Evolutionary conservation across 2,329 filamentous ascomycete genomes (phyloP), one percentile per base, ranked within the genome.

Genomic region (Aureobasidium melanogenum): DNA sequence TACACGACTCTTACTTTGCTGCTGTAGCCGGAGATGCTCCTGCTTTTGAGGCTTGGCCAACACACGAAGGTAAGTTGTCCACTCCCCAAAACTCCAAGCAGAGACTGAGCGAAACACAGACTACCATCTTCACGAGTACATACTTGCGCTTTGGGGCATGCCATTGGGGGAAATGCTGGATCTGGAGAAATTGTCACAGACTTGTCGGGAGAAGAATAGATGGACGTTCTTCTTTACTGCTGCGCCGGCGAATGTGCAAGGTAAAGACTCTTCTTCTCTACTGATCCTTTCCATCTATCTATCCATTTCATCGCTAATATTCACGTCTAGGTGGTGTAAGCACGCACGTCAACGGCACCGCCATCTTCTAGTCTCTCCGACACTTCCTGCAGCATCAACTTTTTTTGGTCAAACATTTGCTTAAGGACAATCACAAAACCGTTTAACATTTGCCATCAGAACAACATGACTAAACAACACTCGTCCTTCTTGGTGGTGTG

Each of bases 21-120:
- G 84, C 82, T 0, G 85, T 87, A 1, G 84, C 81, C 0, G 84
- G 84, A 0, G 87, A 90, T 68, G 75, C 79, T 14, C 82, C 81
- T 22, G 77, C 81, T 0, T 88, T 89, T 64, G 87, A 90, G 73
- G 86, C 54, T 22, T 64, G 62, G 63, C 62, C 63, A 79, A 46
- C 51, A 62, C 57, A 62, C 41, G 55, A 62, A 46, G 60, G 63
- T 62, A 72, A 74, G 15, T 79, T n/a, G 24, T 2, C 17, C 5
- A 6, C n/a, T 30, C 14, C 24, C 7, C 12, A 12, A 7, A 8
- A 26, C 22, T 5, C 15, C 15, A 28, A 26, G 10, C n/a, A 51
- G 30, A 38, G 7, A 51, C 32, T 51, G 2, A 51, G 7, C 3
- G 3, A 38, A 5, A 19, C 24, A 79, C 82, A 63, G 78, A 72